These are phyloP conservation scores for Lactuca saligna DNA, from an alignment of 129 eudicot species.

Conservation along the genomic window DNA sequence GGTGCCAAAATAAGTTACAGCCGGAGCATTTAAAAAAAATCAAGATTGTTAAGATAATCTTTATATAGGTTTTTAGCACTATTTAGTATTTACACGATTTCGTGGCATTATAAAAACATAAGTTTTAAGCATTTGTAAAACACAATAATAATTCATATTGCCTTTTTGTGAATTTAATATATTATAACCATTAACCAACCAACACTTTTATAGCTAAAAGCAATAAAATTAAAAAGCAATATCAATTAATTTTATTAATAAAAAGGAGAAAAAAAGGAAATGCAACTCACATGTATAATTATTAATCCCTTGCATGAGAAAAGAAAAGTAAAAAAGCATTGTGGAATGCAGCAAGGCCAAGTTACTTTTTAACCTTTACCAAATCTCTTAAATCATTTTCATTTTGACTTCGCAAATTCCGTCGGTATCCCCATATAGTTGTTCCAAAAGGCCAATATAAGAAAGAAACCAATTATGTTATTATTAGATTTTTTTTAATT, in stretches of 20 bases:
- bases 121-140: too few relatives aligned
- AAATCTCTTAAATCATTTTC: slow-evolving; percentile 20
- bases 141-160: not conserved
- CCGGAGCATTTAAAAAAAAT: too few relatives aligned
- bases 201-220: slow-evolving; percentile 1
- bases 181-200: not conserved
- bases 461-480: not conserved
- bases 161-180: not conserved
- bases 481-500: not conserved
- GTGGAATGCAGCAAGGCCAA: slow-evolving; percentile 33
- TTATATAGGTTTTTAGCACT: too few relatives aligned
- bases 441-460: slow-evolving; percentile 3
- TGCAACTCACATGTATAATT: slow-evolving; percentile 20
- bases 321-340: slow-evolving; percentile 16
- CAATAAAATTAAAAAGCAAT: not conserved
- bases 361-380: slow-evolving; percentile 19
- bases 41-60: too few relatives aligned
- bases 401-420: slow-evolving; percentile 14
- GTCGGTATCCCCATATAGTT: slow-evolving; percentile 1
- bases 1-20: too few relatives aligned
- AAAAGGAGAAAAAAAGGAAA: not conserved
- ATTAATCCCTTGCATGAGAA: slow-evolving; percentile 11
- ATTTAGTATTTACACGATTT: too few relatives aligned
- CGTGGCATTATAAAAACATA: too few relatives aligned
- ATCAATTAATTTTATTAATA: not conserved